Evolutionary conservation across 305 asterid species (phyloP), one percentile per base, ranked within the genome.

Genomic region (Solanum hybrid): DNA sequence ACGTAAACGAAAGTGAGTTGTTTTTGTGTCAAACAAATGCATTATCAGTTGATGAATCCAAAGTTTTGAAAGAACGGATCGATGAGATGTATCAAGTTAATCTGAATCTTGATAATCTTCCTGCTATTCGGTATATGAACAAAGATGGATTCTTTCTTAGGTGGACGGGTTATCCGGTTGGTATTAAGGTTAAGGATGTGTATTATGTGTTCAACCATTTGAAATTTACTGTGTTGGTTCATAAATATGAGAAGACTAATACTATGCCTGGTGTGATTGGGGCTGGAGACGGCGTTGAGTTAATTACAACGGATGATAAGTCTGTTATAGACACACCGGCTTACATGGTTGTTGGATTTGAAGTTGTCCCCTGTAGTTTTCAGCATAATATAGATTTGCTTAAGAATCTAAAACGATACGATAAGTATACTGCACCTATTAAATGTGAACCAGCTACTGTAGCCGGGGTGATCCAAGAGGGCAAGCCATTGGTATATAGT

Each of bases 151-250:
- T 86, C 57, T 24, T 87, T 33, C 89, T 91, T 20, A 87, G 92
- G 89, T 93, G 93, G 93, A 92, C 93, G 1, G 94, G 94, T 40
- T 92, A 90, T 76, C 93, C 93, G 0, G 82, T 93, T 24, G 93
- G 94, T 14, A 85, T 89, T 35, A 90, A 89, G 84, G 84, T 89
- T 26, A 79, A 90, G 26, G 73, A 85, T 10, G 88, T 79, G 18
- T 89, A 92, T 84, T 92, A 90, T 75, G 84, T 85, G 69, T 89
- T 90, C 78, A 89, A 90, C 35, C 93, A 92, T 73, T 51, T 92
- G 89, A 92, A 88, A 81, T 92, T 92, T 9, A 90, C 83, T 8
- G 93, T 92, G 33, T 67, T 90, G 75, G 90, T 92, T 85, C 92
- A 92, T 29, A 89, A 88, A 87, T 85, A 89, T 79, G 91, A 90